phyloP scores from a whole-genome alignment of 2,329 filamentous ascomycete genomes.

The Aspergillus sp. region DNA sequence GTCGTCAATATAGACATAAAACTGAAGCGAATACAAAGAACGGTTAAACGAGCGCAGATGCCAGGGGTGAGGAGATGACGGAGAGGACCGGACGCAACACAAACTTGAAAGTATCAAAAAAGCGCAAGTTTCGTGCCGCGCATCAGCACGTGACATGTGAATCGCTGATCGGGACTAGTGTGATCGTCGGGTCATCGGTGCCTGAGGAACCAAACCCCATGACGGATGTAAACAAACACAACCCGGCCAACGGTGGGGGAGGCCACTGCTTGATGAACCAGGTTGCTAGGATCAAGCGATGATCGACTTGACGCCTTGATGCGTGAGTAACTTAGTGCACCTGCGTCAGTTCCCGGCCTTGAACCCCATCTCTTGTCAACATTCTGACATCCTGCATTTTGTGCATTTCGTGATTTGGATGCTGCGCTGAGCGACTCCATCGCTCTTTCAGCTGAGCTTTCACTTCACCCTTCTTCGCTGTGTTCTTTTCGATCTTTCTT shows the following conservation, averaged over 20 bases:
- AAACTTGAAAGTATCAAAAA: constrained; percentile 10
- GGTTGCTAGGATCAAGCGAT: constrained; percentile 3
- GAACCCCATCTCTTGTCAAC: constrained; percentile 7
- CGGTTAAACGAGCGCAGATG: background rate
- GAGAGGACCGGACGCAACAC: background rate
- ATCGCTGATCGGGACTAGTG: constrained; percentile 24
- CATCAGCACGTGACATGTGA: constrained; percentile 25
- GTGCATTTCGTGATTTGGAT: constrained; percentile 8
- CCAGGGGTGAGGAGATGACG: background rate
- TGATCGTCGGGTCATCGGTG: constrained; percentile 27
- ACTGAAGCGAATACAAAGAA: background rate
- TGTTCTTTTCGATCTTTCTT: constrained; percentile 18
- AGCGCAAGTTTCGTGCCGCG: constrained; percentile 21
- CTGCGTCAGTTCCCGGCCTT: constrained; percentile 3
- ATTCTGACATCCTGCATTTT: constrained; percentile 5
- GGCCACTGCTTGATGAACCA: constrained; percentile 1
- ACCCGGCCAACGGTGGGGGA: constrained; percentile 7
- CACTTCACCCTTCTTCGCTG: background rate
- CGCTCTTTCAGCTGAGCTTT: constrained; percentile 13
- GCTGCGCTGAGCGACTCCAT: constrained; percentile 11
- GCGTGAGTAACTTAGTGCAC: background rate
- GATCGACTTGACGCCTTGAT: constrained; percentile 6
- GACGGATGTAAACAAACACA: constrained; percentile 42
- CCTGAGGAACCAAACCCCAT: constrained; percentile 28
- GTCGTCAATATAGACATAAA: background rate